These are phyloP conservation scores for Xylaria polymorpha DNA, from an alignment of 2,329 filamentous ascomycete genomes.

Conservation along the genomic window DNA sequence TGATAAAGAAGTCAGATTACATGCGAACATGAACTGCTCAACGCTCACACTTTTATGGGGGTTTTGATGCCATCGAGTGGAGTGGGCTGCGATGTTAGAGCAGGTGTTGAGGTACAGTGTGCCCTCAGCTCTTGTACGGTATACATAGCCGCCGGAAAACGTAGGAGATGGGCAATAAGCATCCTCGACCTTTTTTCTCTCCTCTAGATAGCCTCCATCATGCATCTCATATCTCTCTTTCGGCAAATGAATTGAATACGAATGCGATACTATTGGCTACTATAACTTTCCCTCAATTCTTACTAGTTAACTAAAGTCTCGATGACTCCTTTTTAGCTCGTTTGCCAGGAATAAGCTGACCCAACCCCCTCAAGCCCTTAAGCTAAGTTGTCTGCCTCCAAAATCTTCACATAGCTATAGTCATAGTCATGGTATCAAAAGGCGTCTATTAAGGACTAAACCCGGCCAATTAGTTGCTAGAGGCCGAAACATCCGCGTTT, in stretches of 20 bases:
- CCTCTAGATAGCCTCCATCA: too few species aligned
- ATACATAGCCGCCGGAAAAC: conserved; percentile 44
- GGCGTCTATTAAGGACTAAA: background rate
- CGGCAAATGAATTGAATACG: background rate
- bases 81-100: conserved; percentile 21
- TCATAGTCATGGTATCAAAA: background rate
- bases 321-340: background rate
- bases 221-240: background rate
- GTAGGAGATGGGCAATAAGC: conserved; percentile 32
- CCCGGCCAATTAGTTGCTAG: background rate
- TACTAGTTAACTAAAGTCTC: background rate
- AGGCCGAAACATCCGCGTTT: background rate
- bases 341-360: background rate
- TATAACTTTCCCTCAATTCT: background rate
- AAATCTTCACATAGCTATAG: background rate
- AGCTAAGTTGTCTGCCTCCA: background rate
- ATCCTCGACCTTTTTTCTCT: too few species aligned
- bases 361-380: background rate
- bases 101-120: conserved; percentile 33
- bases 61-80: conserved; percentile 28
- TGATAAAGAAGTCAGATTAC: background rate
- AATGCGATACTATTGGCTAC: background rate
- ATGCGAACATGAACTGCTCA: background rate
- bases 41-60: conserved; percentile 29
- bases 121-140: conserved; percentile 6